Conservation (phyloP, 495 filamentous ascomycete species). For the Mytilinidion resinicola region DNA sequence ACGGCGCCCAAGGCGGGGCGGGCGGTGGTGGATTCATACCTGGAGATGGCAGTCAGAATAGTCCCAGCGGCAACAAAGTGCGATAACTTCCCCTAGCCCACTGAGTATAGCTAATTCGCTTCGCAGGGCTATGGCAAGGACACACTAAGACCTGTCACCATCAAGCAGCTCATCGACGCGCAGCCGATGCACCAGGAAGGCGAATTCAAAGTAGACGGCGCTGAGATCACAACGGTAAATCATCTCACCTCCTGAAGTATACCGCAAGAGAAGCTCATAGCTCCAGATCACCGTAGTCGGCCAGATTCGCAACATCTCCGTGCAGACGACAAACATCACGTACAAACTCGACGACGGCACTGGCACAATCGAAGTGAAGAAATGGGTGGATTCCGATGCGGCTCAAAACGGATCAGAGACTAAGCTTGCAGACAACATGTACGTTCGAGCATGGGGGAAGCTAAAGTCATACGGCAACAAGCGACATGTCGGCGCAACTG, state of each 20-base stretch:
- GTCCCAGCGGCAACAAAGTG: constrained; percentile 40
- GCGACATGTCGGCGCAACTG: constrained; percentile 71
- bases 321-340: constrained; percentile 83
- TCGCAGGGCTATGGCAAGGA: constrained; percentile 53
- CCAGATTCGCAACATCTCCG: constrained; percentile 77
- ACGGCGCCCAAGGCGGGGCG: constrained; percentile 51
- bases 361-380: constrained; percentile 83
- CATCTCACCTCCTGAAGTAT: not conserved
- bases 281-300: constrained; percentile 71
- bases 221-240: constrained; percentile 51
- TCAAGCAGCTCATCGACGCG: constrained; percentile 86
- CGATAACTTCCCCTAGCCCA: constrained; percentile 9
- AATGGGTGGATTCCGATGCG: constrained; percentile 67
- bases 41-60: constrained; percentile 44
- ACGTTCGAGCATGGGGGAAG: constrained; percentile 75
- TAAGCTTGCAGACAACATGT: constrained; percentile 59
- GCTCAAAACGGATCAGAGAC: constrained; percentile 36
- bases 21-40: constrained; percentile 63
- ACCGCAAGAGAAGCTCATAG: constrained; percentile 14
- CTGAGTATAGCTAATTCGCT: not conserved
- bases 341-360: constrained; percentile 96
- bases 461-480: constrained; percentile 73
- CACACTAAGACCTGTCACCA: constrained; percentile 83
- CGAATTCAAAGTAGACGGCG: constrained; percentile 71
- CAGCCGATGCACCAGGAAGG: constrained; percentile 65